phyloP scores from a whole-genome alignment of 1,139 yeast species.

The Yamadazyma friedrichii region DNA sequence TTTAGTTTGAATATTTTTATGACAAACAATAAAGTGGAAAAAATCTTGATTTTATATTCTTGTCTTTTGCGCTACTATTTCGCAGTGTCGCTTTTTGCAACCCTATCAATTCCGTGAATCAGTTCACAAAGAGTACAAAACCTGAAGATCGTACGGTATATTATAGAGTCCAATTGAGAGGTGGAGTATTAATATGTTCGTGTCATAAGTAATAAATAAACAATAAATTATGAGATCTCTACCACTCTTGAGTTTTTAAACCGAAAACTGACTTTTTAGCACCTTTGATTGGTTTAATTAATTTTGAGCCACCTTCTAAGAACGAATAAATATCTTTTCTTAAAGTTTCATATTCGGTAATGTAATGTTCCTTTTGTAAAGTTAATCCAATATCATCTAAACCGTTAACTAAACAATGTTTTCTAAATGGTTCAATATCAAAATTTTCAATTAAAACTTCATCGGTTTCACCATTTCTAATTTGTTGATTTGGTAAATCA shows the following conservation, averaged over 20 bases:
- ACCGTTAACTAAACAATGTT: slow-evolving; percentile 91
- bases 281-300: slow-evolving; percentile 66
- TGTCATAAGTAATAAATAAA: background rate
- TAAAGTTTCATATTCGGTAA: slow-evolving; percentile 65
- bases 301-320: slow-evolving; percentile 80
- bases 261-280: slow-evolving; percentile 70
- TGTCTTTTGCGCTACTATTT: too few species aligned
- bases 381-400: slow-evolving; percentile 97
- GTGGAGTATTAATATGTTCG: too few species aligned
- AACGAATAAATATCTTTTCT: slow-evolving; percentile 84
- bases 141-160: too few species aligned
- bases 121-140: too few species aligned
- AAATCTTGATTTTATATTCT: too few species aligned
- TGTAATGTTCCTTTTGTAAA: slow-evolving; percentile 80
- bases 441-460: slow-evolving; percentile 78
- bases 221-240: slow-evolving; percentile 9
- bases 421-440: slow-evolving; percentile 87
- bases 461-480: slow-evolving; percentile 61
- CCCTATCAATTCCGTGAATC: too few species aligned
- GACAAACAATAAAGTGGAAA: too few species aligned
- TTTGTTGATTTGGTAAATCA: slow-evolving; percentile 84
- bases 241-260: slow-evolving; percentile 79
- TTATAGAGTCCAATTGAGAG: too few species aligned
- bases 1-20: too few species aligned
- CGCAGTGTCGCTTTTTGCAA: background rate